These are phyloP conservation scores for Calocybe indica DNA, from an alignment of 768 basidiomycete species.

Conservation along the genomic window DNA sequence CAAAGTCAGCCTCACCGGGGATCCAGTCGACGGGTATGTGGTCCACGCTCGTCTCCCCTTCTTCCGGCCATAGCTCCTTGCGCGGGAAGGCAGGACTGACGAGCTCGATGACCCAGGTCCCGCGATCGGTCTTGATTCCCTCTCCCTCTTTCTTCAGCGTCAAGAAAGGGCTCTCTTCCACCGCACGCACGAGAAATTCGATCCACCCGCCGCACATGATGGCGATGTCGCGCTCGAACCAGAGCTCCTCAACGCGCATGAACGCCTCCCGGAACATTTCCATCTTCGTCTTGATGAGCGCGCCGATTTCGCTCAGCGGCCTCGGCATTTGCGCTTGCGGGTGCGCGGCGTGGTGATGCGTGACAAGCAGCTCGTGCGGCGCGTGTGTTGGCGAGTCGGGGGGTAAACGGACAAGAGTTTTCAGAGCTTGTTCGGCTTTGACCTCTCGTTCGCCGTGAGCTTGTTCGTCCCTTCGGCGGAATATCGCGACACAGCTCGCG, in stretches of 20 bases:
- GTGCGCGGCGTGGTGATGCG: conserved; percentile 48
- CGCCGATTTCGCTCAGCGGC: conserved; percentile 40
- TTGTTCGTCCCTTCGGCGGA: conserved; percentile 36
- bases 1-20: conserved; percentile 29
- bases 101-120: conserved; percentile 41
- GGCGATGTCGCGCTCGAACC: conserved; percentile 43
- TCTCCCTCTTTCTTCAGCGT: conserved; percentile 30
- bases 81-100: conserved; percentile 27
- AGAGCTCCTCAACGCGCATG: conserved; percentile 44
- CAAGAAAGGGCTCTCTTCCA: conserved; percentile 36
- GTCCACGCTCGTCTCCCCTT: conserved; percentile 29
- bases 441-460: conserved; percentile 24
- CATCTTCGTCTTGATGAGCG: conserved; percentile 46
- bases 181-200: conserved; percentile 43
- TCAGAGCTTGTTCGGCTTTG: conserved; percentile 27
- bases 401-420: conserved; percentile 14
- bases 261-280: conserved; percentile 43
- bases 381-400: neutral
- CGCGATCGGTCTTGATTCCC: conserved; percentile 22
- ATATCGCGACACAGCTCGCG: conserved; percentile 64
- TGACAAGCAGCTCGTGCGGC: conserved; percentile 42
- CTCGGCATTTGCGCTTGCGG: conserved; percentile 35
- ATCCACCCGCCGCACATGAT: conserved; percentile 55
- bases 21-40: conserved; percentile 40
- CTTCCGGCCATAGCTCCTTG: conserved; percentile 21